phyloP scores from a whole-genome alignment of 83 land plant species.

The Thuja plicata region DNA sequence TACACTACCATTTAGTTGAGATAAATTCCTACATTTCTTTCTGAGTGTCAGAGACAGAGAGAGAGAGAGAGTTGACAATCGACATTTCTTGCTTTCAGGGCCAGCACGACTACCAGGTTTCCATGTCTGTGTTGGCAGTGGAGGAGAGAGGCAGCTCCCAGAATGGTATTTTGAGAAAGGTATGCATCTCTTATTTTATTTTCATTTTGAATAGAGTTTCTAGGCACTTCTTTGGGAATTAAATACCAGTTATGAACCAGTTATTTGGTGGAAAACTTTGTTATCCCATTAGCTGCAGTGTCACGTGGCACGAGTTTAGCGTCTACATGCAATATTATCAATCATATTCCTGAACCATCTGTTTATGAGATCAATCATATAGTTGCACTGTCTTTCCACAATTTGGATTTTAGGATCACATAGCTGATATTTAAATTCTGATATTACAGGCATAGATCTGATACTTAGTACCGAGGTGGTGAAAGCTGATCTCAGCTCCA shows the following conservation, averaged over 20 bases:
- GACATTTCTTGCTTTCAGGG: slow-evolving; percentile 32
- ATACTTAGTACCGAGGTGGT: slow-evolving; percentile 88
- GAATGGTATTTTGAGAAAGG: slow-evolving; percentile 98
- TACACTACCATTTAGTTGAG: neutral
- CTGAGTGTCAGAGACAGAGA: neutral
- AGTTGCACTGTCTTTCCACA: neutral
- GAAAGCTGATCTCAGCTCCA: slow-evolving; percentile 80
- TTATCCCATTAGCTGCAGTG: neutral
- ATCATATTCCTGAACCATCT: neutral
- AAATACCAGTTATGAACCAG: neutral
- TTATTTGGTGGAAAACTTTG: neutral
- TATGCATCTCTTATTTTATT: slow-evolving; percentile 7
- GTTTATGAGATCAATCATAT: neutral
- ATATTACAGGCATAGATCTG: slow-evolving; percentile 77
- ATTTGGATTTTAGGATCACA: neutral
- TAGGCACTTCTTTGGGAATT: neutral
- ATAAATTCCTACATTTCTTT: neutral
- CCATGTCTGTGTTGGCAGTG: slow-evolving; percentile 94
- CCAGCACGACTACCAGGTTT: slow-evolving; percentile 98
- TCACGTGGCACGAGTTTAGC: neutral
- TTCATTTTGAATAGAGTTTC: neutral
- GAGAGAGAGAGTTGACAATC: neutral
- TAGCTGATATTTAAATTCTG: slow-evolving; percentile 9
- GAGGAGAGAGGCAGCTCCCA: slow-evolving; percentile 88
- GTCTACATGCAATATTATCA: neutral